These are phyloP conservation scores for Xylaria arbuscula DNA, from an alignment of 2,329 filamentous ascomycete species.

Conservation along the genomic window DNA sequence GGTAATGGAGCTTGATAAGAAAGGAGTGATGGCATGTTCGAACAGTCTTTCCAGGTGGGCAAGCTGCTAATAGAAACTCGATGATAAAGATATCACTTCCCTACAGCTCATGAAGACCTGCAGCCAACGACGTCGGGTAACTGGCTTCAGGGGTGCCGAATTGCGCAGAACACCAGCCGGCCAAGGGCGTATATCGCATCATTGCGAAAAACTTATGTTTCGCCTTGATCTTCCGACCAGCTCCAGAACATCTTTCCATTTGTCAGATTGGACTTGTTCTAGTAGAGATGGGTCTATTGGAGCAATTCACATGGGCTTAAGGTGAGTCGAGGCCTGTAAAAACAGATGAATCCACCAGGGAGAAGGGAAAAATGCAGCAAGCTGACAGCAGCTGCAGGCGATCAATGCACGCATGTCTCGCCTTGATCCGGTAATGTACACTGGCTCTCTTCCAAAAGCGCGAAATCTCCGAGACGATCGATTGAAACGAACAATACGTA, in stretches of 20 bases:
- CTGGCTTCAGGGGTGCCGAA: slow-evolving; percentile 5
- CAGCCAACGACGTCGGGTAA: not conserved
- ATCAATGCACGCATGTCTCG: slow-evolving; percentile 3
- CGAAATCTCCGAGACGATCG: slow-evolving; percentile 23
- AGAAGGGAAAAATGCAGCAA: not conserved
- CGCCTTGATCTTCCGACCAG: slow-evolving; percentile 6
- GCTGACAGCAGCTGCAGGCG: slow-evolving; percentile 13
- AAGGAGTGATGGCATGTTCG: not conserved
- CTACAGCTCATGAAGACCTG: not conserved
- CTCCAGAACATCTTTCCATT: slow-evolving; percentile 25
- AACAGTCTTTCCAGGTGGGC: not conserved
- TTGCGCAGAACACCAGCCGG: not conserved
- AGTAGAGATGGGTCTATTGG: slow-evolving; percentile 13
- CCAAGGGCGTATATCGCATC: slow-evolving; percentile 1
- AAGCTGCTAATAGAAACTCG: not conserved
- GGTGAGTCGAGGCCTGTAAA: not conserved
- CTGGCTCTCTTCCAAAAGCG: slow-evolving; percentile 24
- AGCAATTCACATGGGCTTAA: slow-evolving; percentile 11
- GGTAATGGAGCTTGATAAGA: not conserved
- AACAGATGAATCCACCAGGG: not conserved
- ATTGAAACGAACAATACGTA: slow-evolving; percentile 11
- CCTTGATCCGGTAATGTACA: slow-evolving; percentile 2
- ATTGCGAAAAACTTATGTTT: not conserved
- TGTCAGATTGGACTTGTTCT: slow-evolving; percentile 5
- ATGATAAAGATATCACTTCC: slow-evolving; percentile 7